Base-by-base conservation (phyloP, 768 basidiomycete species). In the Podaxis sp. region DNA sequence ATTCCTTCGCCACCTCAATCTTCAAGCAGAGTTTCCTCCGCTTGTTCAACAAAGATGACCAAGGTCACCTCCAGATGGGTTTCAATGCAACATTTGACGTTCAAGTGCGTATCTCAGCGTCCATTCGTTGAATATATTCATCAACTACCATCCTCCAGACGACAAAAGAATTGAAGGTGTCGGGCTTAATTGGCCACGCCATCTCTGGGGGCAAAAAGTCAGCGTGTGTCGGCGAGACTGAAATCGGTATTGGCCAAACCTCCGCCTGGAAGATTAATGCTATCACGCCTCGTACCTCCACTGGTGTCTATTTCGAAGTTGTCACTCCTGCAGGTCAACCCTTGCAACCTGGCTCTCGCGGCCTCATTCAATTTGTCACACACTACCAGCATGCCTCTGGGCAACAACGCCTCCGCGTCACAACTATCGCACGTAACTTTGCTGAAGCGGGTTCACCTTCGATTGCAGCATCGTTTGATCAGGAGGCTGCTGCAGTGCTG, bases 21-120 rank as follows among this genome's bases (percentile, higher is more conserved):
- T 98, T 98, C 86, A 98, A 98, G 78, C 96, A 98, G 73, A 92
- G 89, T 67, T 98, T 97, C 87, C 82, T 97, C 44, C 86, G 95
- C 44, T 78, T 96, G 44, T 94, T 99, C 73, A 86, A 81, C 69
- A 98, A 97, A 72, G 96, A 96, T 65, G 92, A 91, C 16, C 86
- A 96, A 63, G 96, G 95, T 1, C 82, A 91, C 64, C 80, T 98
- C 27, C 86, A 90, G 69, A 98, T 98, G 95, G 97, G 96, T 58
- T 98, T 98, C 79, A 99, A 98, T 67, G 97, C 95, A 9, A 98
- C 95, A 0, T 96, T 99, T 66, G 97, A 98, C 71, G 96, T 99
- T 25, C 91, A 95, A 84, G 93, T 93, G 67, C 44, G 68, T 63
- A 50, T 40, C 25, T 63, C 51, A 18, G 10, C 36, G 18, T 23